These are phyloP conservation scores for Hamigera avellanea DNA, from an alignment of 495 filamentous ascomycete species.

Conservation along the genomic window DNA sequence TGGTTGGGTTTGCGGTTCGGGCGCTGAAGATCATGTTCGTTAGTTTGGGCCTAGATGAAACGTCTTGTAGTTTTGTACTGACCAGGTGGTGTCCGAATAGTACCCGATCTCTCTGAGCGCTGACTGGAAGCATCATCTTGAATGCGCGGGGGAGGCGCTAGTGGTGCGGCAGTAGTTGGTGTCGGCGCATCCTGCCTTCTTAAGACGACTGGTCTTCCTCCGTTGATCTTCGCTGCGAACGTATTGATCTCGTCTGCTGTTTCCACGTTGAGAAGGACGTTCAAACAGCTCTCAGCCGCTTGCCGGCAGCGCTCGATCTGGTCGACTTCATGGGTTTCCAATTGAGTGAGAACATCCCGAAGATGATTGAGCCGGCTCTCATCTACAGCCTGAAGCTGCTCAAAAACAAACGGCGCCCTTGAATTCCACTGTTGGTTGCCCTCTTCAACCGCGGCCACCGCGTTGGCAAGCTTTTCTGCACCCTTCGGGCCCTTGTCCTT, in stretches of 20 bases:
- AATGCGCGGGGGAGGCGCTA: slow-evolving; percentile 30
- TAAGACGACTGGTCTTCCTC: slow-evolving; percentile 9
- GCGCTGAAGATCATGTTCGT: slow-evolving; percentile 2
- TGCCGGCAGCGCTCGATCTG: slow-evolving; percentile 66
- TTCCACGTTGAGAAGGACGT: slow-evolving; percentile 75
- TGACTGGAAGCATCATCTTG: slow-evolving; percentile 51
- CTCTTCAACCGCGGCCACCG: slow-evolving; percentile 60
- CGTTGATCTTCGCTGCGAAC: slow-evolving; percentile 50
- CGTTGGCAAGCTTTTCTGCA: slow-evolving; percentile 67
- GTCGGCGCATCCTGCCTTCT: slow-evolving; percentile 5
- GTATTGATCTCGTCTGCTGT: slow-evolving; percentile 84
- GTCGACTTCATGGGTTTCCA: slow-evolving; percentile 87
- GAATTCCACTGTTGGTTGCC: slow-evolving; percentile 85
- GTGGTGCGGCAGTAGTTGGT: slow-evolving; percentile 8
- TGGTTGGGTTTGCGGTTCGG: slow-evolving; percentile 1
- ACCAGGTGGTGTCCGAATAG: slow-evolving; percentile 37
- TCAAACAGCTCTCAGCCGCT: slow-evolving; percentile 71
- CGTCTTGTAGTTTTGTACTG: slow-evolving; percentile 4
- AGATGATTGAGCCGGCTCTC: slow-evolving; percentile 85
- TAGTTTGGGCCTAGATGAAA: neutral
- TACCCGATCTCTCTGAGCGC: slow-evolving; percentile 38
- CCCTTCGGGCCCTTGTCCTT: slow-evolving; percentile 69
- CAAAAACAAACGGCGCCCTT: slow-evolving; percentile 90
- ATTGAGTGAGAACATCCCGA: slow-evolving; percentile 83
- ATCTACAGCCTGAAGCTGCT: slow-evolving; percentile 84